Evolutionary conservation across 2,329 filamentous ascomycete species (phyloP), one percentile per base, ranked within the genome.

Genomic region (Alternaria sp.): DNA sequence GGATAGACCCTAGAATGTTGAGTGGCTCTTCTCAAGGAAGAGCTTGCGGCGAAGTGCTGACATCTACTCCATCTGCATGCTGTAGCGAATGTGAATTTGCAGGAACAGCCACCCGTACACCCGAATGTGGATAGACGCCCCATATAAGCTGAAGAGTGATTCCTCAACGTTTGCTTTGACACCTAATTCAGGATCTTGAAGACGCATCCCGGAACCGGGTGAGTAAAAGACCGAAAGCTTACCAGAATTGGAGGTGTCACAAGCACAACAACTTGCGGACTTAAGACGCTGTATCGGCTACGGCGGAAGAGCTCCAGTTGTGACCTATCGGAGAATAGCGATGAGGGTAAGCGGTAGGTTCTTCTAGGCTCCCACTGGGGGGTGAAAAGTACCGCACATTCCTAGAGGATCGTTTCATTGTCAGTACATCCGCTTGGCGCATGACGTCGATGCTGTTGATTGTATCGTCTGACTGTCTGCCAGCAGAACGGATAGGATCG

Each of bases 171-270:
- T 47, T 48, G 53, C 61, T 32, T 57, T 43, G 20, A 41, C 30
- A 16, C 20, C 39, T 24, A 16, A 14, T 14, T 11, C 38, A 4
- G 20, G 53, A 55, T 53, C 9, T 49, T 41, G 30, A 41, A 61
- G 41, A 41, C 26, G 32, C 18, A 12, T 51, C 32, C 55, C 63
- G 66, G 62, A 57, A 53, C 44, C 66, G 65, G 63, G 49, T 38
- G 47, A 63, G 52, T 39, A 39, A 51, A 61, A 59, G 51, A 38
- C 65, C 66, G 65, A 66, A 53, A 46, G 63, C 47, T 47, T 47
- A 43, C 60, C 54, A 44, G 41, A 51, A 57, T 12, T 34, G 56
- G 51, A 38, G 63, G 39, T 54, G 62, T 63, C 56, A 59, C 62
- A 62, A 61, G 57, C 36, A 52, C 53, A 34, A 24, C 44, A 39